Evolutionary conservation across 768 basidiomycete genomes (phyloP).

Genomic region (Lactarius akahatsu): DNA sequence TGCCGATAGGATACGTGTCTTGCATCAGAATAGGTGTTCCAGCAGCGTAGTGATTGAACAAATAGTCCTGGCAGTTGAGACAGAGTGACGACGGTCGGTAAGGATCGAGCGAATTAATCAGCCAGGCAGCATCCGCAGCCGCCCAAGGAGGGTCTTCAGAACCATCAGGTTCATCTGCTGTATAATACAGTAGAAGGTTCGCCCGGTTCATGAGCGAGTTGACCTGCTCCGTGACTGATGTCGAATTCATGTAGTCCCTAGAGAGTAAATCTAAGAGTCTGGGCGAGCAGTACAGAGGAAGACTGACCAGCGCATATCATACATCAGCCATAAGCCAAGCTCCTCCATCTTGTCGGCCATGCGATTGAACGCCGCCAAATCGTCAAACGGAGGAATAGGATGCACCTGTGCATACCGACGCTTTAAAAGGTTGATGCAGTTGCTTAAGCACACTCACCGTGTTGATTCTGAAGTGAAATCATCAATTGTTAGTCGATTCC

Average conservation of each 20-base stretch:
- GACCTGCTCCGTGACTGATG: slow-evolving; percentile 65
- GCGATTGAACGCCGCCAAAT: slow-evolving; percentile 53
- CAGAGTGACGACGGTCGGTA: slow-evolving; percentile 61
- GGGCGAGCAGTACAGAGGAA: background rate
- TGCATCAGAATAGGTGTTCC: slow-evolving; percentile 74
- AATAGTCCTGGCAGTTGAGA: slow-evolving; percentile 59
- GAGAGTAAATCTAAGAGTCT: background rate
- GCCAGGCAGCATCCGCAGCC: slow-evolving; percentile 45
- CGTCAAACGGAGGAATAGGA: slow-evolving; percentile 64
- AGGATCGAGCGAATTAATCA: slow-evolving; percentile 50
- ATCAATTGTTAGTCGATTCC: slow-evolving; percentile 17
- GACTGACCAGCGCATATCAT: slow-evolving; percentile 68
- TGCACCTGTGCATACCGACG: slow-evolving; percentile 49
- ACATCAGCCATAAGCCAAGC: slow-evolving; percentile 71
- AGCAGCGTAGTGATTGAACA: slow-evolving; percentile 55
- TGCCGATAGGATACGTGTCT: slow-evolving; percentile 56
- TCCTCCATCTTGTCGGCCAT: slow-evolving; percentile 72
- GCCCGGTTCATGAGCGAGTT: slow-evolving; percentile 62
- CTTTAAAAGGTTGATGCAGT: background rate
- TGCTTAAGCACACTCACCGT: slow-evolving; percentile 37
- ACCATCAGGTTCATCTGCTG: slow-evolving; percentile 73
- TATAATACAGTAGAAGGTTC: slow-evolving; percentile 74
- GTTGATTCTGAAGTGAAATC: slow-evolving; percentile 36
- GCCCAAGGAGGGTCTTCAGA: slow-evolving; percentile 63
- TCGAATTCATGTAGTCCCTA: slow-evolving; percentile 62